Conservation (phyloP, 306 rosid genomes). For the Mimosa bimucronata region DNA sequence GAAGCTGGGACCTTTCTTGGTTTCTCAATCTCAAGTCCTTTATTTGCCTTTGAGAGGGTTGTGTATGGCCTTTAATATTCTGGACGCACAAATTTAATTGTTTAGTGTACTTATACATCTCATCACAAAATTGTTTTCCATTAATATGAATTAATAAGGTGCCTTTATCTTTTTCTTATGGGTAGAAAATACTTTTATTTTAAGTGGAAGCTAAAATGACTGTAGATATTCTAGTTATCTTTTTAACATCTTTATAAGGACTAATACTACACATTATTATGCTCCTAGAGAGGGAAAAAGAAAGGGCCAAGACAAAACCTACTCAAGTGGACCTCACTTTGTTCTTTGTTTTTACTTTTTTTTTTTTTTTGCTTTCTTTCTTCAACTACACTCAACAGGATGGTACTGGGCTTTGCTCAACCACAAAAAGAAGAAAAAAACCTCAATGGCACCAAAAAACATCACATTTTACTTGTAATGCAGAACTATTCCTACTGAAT, state of each 20-base stretch:
- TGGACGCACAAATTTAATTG: neutral
- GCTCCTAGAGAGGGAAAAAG: neutral
- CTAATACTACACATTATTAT: neutral
- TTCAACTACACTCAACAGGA: neutral
- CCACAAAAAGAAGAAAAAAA: neutral
- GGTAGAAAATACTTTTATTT: neutral
- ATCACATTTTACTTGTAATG: constrained; percentile 11
- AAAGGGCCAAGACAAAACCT: neutral
- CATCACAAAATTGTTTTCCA: neutral
- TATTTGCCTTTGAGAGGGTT: neutral
- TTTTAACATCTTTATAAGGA: neutral
- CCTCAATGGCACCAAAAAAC: neutral
- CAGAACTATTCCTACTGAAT: constrained; percentile 27
- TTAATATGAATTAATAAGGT: neutral
- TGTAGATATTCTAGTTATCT: neutral
- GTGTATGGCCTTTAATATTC: neutral
- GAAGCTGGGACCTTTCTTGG: neutral
- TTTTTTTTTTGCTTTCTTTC: neutral
- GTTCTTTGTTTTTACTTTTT: no score
- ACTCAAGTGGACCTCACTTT: neutral
- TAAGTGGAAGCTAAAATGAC: neutral
- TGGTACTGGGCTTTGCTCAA: neutral
- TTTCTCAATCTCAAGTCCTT: neutral
- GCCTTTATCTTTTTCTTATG: neutral
- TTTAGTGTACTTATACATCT: neutral